Base-by-base conservation (phyloP, 2,329 filamentous ascomycete species). In the Trichoderma semiorbis region DNA sequence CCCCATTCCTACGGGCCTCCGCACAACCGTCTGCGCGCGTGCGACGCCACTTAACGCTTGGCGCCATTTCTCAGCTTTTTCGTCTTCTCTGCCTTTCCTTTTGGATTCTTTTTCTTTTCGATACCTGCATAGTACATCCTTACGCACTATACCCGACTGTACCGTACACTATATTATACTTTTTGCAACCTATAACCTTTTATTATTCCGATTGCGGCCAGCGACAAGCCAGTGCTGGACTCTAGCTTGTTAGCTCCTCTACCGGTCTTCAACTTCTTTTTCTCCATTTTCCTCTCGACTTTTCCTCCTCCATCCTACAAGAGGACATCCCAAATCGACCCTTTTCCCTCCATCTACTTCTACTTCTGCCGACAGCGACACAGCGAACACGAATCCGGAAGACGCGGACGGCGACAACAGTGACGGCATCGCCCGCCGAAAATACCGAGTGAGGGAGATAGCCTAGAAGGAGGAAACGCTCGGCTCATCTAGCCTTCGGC, bases 201-300 rank as follows among this genome's bases (percentile, higher is more conserved):
- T 24, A 43, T 64, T 57, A 70, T 28, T 53, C 67, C 43, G 68
- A 70, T 70, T 70, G 60, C 68, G 43, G 68, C 60, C 68, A 57
- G 47, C 68, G 55, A 34, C 68, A 70, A 57, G 68, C 68, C 43
- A 64, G 68, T 70, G 68, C 68, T 70, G 68, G 68, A 70, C 68
- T 70, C 61, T 71, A 21, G 70, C 63, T 72, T 72, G 63, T 26
- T 72, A 30, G 30, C 24, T 63, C 43, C 32, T 36, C 28, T 32
- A 30, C n/a, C 66, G 28, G 66, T 53, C 30, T 12, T 69, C 28
- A 24, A 34, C 43, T 50, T 50, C 43, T 12, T 53, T 21, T 36
- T 11, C 57, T 26, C 21, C 30, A 50, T 50, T 26, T 18, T 36
- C 39, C 39, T 43, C 16, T 43, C 39, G 39, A 43, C 39, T 43